Evolutionary conservation across 306 rosid genomes (phyloP).

Genomic region (Rosa lucieae): DNA sequence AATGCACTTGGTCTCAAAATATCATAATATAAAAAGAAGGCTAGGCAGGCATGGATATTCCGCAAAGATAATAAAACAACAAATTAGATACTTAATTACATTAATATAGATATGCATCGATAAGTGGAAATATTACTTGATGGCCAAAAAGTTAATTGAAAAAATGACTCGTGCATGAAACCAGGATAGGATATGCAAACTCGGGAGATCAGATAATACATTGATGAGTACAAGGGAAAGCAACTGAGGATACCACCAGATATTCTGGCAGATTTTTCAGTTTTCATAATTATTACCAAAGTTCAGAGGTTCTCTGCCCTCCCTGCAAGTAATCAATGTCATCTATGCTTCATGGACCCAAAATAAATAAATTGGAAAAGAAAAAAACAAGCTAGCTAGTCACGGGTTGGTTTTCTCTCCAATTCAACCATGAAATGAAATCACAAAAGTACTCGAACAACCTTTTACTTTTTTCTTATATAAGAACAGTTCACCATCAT

Average conservation of each 20-base stretch:
- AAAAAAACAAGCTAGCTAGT: slow-evolving; percentile 30
- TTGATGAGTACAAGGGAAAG: slow-evolving; percentile 44
- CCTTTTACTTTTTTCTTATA: slow-evolving; percentile 38
- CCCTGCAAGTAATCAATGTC: slow-evolving; percentile 36
- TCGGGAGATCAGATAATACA: slow-evolving; percentile 10
- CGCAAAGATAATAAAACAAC: background rate
- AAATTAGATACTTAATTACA: slow-evolving; percentile 12
- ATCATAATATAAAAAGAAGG: background rate
- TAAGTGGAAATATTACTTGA: background rate
- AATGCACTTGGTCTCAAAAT: background rate
- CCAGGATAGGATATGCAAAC: slow-evolving; percentile 28
- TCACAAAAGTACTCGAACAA: slow-evolving; percentile 33
- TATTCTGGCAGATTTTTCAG: slow-evolving; percentile 60
- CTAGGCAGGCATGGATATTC: background rate
- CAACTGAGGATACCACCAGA: slow-evolving; percentile 41
- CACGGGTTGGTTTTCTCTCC: slow-evolving; percentile 53
- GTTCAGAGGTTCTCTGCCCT: slow-evolving; percentile 39
- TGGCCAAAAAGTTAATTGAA: slow-evolving; percentile 17
- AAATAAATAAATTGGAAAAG: background rate
- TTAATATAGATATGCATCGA: background rate
- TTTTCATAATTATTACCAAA: slow-evolving; percentile 62
- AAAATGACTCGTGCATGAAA: slow-evolving; percentile 48
- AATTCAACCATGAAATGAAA: slow-evolving; percentile 26
- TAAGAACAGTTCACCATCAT: slow-evolving; percentile 63
- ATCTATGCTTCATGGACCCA: slow-evolving; percentile 28